phyloP scores from a whole-genome alignment of 2,329 filamentous ascomycete genomes.

The Mariannaea elegans region DNA sequence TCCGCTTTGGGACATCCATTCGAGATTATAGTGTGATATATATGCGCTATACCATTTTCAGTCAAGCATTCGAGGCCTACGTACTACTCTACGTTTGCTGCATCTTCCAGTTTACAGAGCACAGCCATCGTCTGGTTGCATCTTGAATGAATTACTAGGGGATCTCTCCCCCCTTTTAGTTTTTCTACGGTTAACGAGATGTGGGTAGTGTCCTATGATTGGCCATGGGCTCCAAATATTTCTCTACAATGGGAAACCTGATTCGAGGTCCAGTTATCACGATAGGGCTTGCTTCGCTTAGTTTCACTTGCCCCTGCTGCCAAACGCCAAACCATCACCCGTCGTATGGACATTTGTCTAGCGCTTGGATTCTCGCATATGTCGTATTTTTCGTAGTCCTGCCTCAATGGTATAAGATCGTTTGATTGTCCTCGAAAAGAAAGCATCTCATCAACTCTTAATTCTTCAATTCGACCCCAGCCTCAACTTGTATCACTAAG shows the following conservation, averaged over 20 bases:
- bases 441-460: not conserved
- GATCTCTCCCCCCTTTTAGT: conserved; percentile 20
- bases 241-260: conserved; percentile 27
- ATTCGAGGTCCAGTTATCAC: conserved; percentile 28
- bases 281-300: not conserved
- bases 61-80: conserved; percentile 2
- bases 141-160: conserved; percentile 4
- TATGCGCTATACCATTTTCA: not conserved
- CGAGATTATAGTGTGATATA: conserved; percentile 23
- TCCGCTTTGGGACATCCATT: conserved; percentile 25
- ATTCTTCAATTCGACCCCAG: not conserved
- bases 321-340: not conserved
- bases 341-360: not conserved
- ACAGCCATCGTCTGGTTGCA: conserved; percentile 31
- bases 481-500: not conserved
- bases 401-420: conserved; percentile 6
- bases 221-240: not conserved
- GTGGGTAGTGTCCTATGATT: conserved; percentile 11
- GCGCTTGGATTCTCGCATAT: not conserved
- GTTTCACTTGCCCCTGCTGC: conserved; percentile 6
- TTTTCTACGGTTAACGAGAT: not conserved
- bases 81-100: not conserved
- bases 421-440: not conserved
- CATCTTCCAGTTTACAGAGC: not conserved
- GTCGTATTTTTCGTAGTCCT: not conserved